Conservation (phyloP, 257 asterid genomes). For the Plectranthus barbatus region DNA sequence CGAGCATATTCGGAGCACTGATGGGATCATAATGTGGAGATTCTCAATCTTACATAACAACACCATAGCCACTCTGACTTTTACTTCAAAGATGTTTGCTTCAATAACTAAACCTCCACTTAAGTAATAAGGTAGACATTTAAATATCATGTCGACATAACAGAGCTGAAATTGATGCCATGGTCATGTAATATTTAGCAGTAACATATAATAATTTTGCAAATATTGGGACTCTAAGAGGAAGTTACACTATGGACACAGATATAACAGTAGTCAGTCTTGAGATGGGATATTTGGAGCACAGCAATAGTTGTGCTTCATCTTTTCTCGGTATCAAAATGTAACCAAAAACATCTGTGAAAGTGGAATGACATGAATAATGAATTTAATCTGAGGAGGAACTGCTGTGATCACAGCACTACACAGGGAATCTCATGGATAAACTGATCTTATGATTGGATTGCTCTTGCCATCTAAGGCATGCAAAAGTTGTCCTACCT, state of each 20-base stretch:
- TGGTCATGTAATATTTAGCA: not conserved
- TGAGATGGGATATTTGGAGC: not conserved
- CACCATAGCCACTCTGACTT: not conserved
- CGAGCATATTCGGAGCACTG: not conserved
- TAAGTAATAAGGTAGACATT: not conserved
- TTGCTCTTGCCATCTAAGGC: too few species aligned
- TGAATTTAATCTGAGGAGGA: not conserved
- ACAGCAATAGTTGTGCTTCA: not conserved
- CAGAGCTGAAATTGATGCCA: not conserved
- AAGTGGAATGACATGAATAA: not conserved
- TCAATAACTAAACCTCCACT: not conserved
- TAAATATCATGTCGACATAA: not conserved
- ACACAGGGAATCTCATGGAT: too few species aligned
- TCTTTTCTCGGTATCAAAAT: too few species aligned
- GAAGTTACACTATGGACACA: not conserved
- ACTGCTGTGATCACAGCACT: not conserved
- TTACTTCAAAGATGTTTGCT: not conserved
- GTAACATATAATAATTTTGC: not conserved
- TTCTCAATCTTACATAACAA: not conserved
- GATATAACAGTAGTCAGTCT: not conserved
- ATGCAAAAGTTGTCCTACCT: too few species aligned
- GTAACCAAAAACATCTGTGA: not conserved
- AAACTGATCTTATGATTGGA: not conserved
- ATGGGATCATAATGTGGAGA: not conserved
- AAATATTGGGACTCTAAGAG: not conserved